Evolutionary conservation across 2,329 filamentous ascomycete species (phyloP), one percentile per base, ranked within the genome.

Genomic region (Ilyonectria destructans): DNA sequence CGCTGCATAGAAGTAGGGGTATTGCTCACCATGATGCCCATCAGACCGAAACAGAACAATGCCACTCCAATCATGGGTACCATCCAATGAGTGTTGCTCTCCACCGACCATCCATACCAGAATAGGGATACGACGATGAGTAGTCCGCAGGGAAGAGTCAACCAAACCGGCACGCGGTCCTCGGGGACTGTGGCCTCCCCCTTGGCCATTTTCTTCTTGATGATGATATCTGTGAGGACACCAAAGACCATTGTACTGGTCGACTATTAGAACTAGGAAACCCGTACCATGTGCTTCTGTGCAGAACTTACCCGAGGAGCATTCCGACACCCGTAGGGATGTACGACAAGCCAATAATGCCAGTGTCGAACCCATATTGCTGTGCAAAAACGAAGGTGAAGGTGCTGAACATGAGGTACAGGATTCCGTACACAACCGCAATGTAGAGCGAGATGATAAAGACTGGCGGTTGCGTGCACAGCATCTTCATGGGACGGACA

Each of bases 361-460:
- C 79, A 0, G 81, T 81, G 37, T 84, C 83, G 86, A 90, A 93
- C 19, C 89, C 88, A 31, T 91, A 86, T 4, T 85, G 73, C 71
- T 90, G 85, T 37, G 84, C 81, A 75, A 92, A 93, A n/a, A 90
- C 89, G 68, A 85, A 82, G 1, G 86, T 84, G 21, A 88, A 80
- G 0, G 85, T 83, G 3, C 82, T 85, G 3, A 88, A 82, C 69
- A 86, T 83, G 74, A 88, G 85, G 75, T 91, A 92, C 0, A 91
- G 75, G 19, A 91, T 87, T 0, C 89, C 90, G 70, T 90, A 91
- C 65, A 86, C 85, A 71, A 93, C 90, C 35, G 85, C 87, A 3
- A 89, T 87, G 76, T 93, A 93, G 0, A 93, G 76, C 0, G 90
- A 88, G 46, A 93, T 84, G 10, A 91, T 83, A 71, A 92, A 88